Conservation (phyloP, 2,329 filamentous ascomycete genomes). For the Diaporthe nobilis region DNA sequence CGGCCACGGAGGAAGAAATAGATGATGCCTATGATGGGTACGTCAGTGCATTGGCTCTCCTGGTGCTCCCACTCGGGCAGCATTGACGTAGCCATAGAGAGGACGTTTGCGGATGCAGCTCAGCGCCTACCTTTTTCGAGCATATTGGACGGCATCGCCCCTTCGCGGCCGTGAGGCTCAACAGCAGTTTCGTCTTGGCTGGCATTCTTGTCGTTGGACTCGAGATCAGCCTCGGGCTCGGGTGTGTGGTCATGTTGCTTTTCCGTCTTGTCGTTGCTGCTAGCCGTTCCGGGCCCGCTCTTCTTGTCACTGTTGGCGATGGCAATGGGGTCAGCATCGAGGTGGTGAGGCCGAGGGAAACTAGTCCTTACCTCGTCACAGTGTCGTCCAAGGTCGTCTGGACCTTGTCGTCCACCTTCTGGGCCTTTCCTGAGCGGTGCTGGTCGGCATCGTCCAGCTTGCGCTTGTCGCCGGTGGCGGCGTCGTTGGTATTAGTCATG, state of each 20-base stretch:
- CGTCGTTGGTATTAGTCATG: background rate
- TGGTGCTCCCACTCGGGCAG: background rate
- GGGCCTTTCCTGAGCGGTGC: conserved; percentile 31
- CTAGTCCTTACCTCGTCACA: conserved; percentile 15
- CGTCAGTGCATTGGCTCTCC: background rate
- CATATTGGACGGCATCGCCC: conserved; percentile 64
- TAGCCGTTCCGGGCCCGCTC: conserved; percentile 37
- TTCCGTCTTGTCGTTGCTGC: conserved; percentile 46
- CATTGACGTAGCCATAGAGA: too few relatives aligned
- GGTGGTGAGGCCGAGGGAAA: background rate
- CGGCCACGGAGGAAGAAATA: conserved; percentile 92
- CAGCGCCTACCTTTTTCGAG: conserved; percentile 73
- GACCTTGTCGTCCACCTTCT: conserved; percentile 36
- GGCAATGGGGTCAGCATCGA: background rate
- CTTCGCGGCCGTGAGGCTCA: conserved; percentile 52
- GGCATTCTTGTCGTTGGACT: conserved; percentile 16
- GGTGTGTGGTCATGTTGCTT: conserved; percentile 44
- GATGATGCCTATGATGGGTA: conserved; percentile 72
- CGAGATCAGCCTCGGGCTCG: background rate
- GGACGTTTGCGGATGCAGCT: background rate
- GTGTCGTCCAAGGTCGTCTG: conserved; percentile 39
- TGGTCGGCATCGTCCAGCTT: conserved; percentile 13
- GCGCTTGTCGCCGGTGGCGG: conserved; percentile 38
- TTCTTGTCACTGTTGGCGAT: conserved; percentile 38
- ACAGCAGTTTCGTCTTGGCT: conserved; percentile 43